These are phyloP conservation scores for Fusarium albidum DNA, from an alignment of 2,329 filamentous ascomycete genomes.

Conservation along the genomic window DNA sequence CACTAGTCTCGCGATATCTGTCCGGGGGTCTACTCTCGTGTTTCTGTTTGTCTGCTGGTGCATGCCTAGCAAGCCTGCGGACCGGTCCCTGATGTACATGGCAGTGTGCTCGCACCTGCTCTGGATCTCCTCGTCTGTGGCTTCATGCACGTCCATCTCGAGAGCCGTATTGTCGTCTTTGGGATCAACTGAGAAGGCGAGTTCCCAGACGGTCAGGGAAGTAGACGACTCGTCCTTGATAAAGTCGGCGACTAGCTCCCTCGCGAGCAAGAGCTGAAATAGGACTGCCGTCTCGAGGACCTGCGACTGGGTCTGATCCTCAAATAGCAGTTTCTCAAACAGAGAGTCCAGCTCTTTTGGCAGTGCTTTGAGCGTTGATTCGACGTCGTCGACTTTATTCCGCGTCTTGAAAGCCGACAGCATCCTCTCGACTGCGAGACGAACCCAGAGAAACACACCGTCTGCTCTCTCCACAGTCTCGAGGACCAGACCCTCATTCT, in stretches of 20 bases:
- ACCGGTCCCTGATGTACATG: conserved; percentile 25
- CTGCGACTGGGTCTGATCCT: conserved; percentile 29
- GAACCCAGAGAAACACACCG: conserved; percentile 47
- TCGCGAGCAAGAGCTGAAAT: conserved; percentile 43
- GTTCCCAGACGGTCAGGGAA: conserved; percentile 45
- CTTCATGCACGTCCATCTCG: conserved; percentile 31
- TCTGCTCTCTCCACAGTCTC: conserved; percentile 36
- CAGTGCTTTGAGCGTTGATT: conserved; percentile 21
- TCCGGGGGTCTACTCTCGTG: neutral
- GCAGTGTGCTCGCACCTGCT: conserved; percentile 28
- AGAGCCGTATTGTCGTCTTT: conserved; percentile 32
- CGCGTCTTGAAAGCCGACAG: conserved; percentile 22
- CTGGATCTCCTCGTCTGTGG: conserved; percentile 22
- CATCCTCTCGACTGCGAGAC: conserved; percentile 42
- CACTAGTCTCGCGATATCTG: conserved; percentile 4
- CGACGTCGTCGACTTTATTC: conserved; percentile 7
- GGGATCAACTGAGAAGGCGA: conserved; percentile 40
- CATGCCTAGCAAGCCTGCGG: conserved; percentile 40
- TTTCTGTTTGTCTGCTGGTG: too few relatives aligned
- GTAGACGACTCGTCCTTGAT: conserved; percentile 43
- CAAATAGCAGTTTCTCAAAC: conserved; percentile 44
- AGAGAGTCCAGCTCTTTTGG: conserved; percentile 41
- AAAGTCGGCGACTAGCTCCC: conserved; percentile 45
- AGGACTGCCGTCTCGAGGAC: conserved; percentile 36
- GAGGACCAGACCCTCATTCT: conserved; percentile 23